Base-by-base conservation (phyloP, 495 filamentous ascomycete genomes). In the Polyplosphaeria fusca region DNA sequence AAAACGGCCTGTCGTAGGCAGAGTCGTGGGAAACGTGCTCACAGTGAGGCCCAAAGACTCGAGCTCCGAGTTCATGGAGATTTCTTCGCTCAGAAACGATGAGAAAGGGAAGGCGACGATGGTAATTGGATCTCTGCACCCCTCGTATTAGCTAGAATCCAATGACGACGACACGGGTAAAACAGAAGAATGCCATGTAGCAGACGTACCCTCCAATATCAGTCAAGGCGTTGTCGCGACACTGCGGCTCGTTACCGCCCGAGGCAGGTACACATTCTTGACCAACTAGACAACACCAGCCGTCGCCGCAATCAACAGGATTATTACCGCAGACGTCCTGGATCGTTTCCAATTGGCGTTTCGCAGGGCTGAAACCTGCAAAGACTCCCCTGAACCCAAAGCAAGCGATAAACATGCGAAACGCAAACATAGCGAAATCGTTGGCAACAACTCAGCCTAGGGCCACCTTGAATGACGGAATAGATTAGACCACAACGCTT, bases 321-420 rank as follows among this genome's bases (percentile, higher is more conserved):
- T 43, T 22, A 40, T 16, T 14, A 25, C 55, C 55, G 38, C 55
- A 58, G 23, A 58, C 23, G 18, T 58, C 55, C 24, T 35, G 3
- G 26, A 58, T 51, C 2, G 46, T 58, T 18, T 32, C 4, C 23
- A 44, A 23, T 57, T 58, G 55, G 38, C 46, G 46, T 25, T 47
- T 56, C 12, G 55, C 55, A 2, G 46, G 46, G 30, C 45, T 38
- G 14, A 48, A 4, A 20, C 39, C 35, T 20, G n/a, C n/a, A n/a
- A n/a, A n/a, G n/a, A n/a, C n/a, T n/a, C n/a, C n/a, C n/a, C n/a
- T n/a, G n/a, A n/a, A n/a, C n/a, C n/a, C n/a, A n/a, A n/a, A n/a
- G n/a, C n/a, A n/a, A n/a, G n/a, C n/a, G n/a, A n/a, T n/a, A n/a
- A n/a, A n/a, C n/a, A n/a, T n/a, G n/a, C n/a, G n/a, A n/a, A n/a